Base-by-base conservation (phyloP, 768 basidiomycete genomes). In the Tephrocybe sp. region DNA sequence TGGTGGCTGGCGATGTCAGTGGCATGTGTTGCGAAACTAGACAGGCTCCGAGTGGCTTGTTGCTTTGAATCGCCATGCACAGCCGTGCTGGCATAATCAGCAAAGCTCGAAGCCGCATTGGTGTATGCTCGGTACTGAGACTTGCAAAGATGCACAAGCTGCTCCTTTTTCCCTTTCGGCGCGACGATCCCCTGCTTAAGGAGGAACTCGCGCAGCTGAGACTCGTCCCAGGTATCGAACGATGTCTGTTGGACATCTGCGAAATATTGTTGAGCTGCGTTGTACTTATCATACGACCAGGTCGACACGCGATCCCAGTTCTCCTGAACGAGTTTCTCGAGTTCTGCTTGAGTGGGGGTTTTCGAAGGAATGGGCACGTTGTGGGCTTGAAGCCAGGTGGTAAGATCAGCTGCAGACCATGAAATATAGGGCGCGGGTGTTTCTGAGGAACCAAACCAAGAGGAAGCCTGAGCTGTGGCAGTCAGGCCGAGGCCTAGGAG, bases 221-320 rank as follows among this genome's bases (percentile, higher is more conserved):
- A 84, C 61, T 98, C 94, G 64, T 89, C 83, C 93, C 93, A 98
- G 1, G 75, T 71, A 54, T 94, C 89, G 54, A 91, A 85, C 8
- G 82, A 67, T 19, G 76, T 68, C 2, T 84, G 82, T 51, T 79
- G 80, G 54, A 87, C 36, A 52, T 82, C 70, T 14, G 73, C 59
- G 56, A 89, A 91, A 3, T 75, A 68, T 53, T 78, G 73, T 64
- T 90, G 88, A 0, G 87, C 85, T 26, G 70, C 67, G 42, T 70
- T 63, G 63, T 84, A 86, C 58, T 85, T 84, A 44, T 86, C 84
- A 39, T 78, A 67, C 2, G 82, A 76, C 85, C 86, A 88, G 5
- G 67, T 65, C 0, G 70, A 70, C 12, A 66, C 74, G 12, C 65
- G 59, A 54, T 74, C 65, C 85, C 86, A 91, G 64, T 89, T 86